Percentiles rank a stretch among this genome's conserved stretches.
phyloP scores from a whole-genome alignment of 2,329 filamentous ascomycete genomes.

The Gremmenia infestans region DNA sequence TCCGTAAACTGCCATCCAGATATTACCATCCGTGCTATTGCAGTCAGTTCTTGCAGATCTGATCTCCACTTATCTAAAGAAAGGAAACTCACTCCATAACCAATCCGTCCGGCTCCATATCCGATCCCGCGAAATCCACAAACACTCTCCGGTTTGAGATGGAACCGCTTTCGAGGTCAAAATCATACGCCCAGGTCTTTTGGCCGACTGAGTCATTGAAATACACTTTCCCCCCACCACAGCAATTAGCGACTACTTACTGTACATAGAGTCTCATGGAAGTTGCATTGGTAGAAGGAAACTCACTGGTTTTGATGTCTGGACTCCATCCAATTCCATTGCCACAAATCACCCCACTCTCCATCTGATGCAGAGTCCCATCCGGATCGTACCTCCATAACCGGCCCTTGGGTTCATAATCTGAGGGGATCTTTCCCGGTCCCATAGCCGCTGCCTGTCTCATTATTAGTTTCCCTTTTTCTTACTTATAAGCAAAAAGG shows the following conservation, averaged over 20 bases:
- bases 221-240: conserved; percentile 25
- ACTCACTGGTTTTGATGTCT: conserved; percentile 32
- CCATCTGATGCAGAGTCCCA: conserved; percentile 30
- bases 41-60: background rate
- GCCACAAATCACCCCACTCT: conserved; percentile 30
- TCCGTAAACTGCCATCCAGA: conserved; percentile 34
- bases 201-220: conserved; percentile 33
- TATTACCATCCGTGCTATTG: conserved; percentile 31
- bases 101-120: conserved; percentile 33
- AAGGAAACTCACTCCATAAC: conserved; percentile 31
- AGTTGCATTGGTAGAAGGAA: background rate
- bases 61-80: background rate
- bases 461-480: background rate
- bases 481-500: background rate
- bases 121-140: conserved; percentile 10
- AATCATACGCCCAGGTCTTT: conserved; percentile 31
- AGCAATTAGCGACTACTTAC: too few species aligned
- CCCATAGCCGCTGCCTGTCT: conserved; percentile 30
- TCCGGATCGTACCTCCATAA: conserved; percentile 21
- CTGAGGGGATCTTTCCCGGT: conserved; percentile 28
- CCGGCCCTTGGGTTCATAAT: conserved; percentile 25
- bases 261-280: too few species aligned
- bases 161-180: conserved; percentile 29
- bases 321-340: conserved; percentile 34
- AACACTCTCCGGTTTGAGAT: conserved; percentile 30